A percentile compares a stretch with the other conserved stretches of the same genome.
Conservation (phyloP, 169 alveolate genomes). For the Sarcocystis neurona region DNA sequence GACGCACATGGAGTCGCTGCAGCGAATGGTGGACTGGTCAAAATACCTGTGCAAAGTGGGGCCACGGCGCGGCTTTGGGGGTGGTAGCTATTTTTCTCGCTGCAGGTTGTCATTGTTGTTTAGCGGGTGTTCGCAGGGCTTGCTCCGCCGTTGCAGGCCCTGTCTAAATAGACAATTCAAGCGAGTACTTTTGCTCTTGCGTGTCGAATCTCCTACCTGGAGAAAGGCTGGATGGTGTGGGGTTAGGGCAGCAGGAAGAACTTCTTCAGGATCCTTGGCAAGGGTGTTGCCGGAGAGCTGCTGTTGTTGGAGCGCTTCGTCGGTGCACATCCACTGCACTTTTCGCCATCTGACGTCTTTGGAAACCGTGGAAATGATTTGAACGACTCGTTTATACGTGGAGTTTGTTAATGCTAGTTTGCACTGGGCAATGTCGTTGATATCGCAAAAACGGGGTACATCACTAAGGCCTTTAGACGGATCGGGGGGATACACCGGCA, state of each 20-base stretch:
- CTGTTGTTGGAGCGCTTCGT: slow-evolving; percentile 26
- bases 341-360: slow-evolving; percentile 52
- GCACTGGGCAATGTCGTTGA: slow-evolving; percentile 67
- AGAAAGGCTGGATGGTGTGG: slow-evolving; percentile 69
- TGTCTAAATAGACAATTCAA: too few relatives aligned
- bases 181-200: too few relatives aligned
- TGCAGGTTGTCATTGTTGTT: too few relatives aligned
- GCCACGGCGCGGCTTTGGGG: too few relatives aligned
- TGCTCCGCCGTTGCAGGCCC: too few relatives aligned
- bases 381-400: slow-evolving; percentile 57
- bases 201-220: slow-evolving; percentile 54
- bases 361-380: slow-evolving; percentile 43
- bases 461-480: slow-evolving; percentile 71
- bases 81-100: too few relatives aligned
- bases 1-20: too few relatives aligned
- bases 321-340: slow-evolving; percentile 60
- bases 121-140: too few relatives aligned
- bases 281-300: neutral
- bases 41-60: too few relatives aligned
- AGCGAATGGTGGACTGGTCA: too few relatives aligned
- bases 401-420: slow-evolving; percentile 65
- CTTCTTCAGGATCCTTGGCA: neutral
- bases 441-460: slow-evolving; percentile 76
- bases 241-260: slow-evolving; percentile 12
- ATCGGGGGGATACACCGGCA: slow-evolving; percentile 80